These are phyloP conservation scores for Sporothrix brunneoviolacea DNA, from an alignment of 2,329 filamentous ascomycete species.

Conservation along the genomic window DNA sequence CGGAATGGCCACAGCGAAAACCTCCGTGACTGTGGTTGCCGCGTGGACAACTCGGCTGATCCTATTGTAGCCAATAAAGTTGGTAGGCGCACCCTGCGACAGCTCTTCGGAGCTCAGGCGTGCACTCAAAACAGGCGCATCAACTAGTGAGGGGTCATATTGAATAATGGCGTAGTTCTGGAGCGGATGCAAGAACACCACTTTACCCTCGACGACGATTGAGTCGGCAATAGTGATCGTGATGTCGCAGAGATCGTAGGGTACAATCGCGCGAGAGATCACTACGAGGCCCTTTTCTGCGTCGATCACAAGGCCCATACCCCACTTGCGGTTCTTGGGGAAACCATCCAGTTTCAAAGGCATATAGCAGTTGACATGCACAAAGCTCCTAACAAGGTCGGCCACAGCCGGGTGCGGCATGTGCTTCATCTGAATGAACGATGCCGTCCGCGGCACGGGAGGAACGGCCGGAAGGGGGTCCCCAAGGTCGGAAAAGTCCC, in stretches of 20 bases:
- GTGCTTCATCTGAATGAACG: slow-evolving; percentile 87
- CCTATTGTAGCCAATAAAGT: slow-evolving; percentile 97
- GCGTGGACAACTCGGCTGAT: slow-evolving; percentile 90
- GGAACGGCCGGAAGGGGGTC: slow-evolving; percentile 70
- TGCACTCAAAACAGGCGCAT: slow-evolving; percentile 86
- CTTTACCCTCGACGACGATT: slow-evolving; percentile 87
- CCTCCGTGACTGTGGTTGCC: slow-evolving; percentile 91
- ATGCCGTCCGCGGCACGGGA: slow-evolving; percentile 68
- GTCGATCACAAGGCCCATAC: slow-evolving; percentile 95
- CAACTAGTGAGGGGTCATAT: slow-evolving; percentile 89
- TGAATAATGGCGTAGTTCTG: slow-evolving; percentile 96
- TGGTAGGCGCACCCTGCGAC: slow-evolving; percentile 87
- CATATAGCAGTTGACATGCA: slow-evolving; percentile 87
- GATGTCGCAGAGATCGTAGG: slow-evolving; percentile 95
- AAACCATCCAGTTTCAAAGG: slow-evolving; percentile 97
- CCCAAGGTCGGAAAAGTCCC: slow-evolving; percentile 86
- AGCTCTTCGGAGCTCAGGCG: slow-evolving; percentile 74
- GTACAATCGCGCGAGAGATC: slow-evolving; percentile 88
- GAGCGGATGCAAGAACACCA: slow-evolving; percentile 90
- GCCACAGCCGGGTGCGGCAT: slow-evolving; percentile 85
- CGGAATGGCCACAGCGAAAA: slow-evolving; percentile 93
- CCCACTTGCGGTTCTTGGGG: slow-evolving; percentile 86
- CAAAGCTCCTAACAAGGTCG: slow-evolving; percentile 89
- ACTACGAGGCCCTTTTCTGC: slow-evolving; percentile 92
- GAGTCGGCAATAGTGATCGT: slow-evolving; percentile 94